Base-by-base conservation (phyloP, 139 green algal species). In the Nannochloris sp. region DNA sequence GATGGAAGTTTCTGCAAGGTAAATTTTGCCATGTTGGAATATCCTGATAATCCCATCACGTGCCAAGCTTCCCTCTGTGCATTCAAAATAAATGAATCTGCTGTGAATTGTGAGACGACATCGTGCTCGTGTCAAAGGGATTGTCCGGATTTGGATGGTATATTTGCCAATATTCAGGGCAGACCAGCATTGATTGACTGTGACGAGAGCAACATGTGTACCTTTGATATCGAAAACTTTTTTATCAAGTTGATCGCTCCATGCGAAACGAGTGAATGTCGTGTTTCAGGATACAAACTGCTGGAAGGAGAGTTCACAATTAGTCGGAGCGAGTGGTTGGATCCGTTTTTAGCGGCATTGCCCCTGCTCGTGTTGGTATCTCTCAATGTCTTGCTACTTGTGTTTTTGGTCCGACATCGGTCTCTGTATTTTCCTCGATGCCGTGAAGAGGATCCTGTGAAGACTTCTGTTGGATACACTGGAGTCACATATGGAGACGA, bases 331-430 rank as follows among this genome's bases (percentile, higher is more conserved):
- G 50, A 59, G 12, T 59, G 50, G 48, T 78, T 71, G 37, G 48
- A 72, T 49, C 57, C 76, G 13, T 49, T 81, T 11, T 56, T 85
- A n/a, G 69, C 79, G 0, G 69, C 76, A 3, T 36, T 84, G 6
- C 79, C 79, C 3, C 5, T 73, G 6, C 62, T 84, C 49, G 62
- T 33, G 4, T 67, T 85, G 37, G 37, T 78, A n/a, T 37, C 51
- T 13, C 13, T 74, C 30, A 36, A 46, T 6, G 43, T 56, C 28
- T 56, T 78, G 68, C 68, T 78, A 2, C 57, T 57, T 16, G 14
- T 71, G 31, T 68, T 64, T 55, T 40, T 77, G 17, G 8, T 63
- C 16, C 28, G 26, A 26, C 20, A 37, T 33, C 56, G 46, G n/a
- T 53, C 29, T 37, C 17, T 51, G 26, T n/a, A 14, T 56, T 31